Evolutionary conservation across 768 basidiomycete genomes (phyloP), one percentile per base, ranked within the genome.

Genomic region (Tulasnella sp.): DNA sequence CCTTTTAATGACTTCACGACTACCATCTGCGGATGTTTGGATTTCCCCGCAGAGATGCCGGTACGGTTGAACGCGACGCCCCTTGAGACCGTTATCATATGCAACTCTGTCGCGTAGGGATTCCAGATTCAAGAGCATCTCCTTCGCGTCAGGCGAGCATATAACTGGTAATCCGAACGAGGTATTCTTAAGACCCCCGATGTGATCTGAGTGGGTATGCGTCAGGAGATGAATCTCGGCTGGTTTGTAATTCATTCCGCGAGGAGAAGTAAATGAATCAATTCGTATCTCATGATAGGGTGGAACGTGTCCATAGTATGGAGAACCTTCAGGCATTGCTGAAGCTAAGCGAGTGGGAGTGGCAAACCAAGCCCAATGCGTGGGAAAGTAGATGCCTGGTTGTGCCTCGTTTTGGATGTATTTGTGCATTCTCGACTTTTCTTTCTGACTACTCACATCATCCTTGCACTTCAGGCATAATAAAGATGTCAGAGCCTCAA

Each of bases 171-270:
- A 76, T 2, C 74, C 77, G 60, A 92, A 91, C 0, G 78, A 80
- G 53, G 78, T 76, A 20, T 83, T 75, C 16, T 78, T 72, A 24
- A 95, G 72, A 3, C 92, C 90, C 37, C 65, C 66, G 46, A 89
- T 72, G 61, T 95, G 91, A 65, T 93, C 91, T 0, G 89, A 74
- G 65, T 93, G 92, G 0, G 89, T 85, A 61, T 95, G 90, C 0
- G 83, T 79, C 48, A 95, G 74, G n/a, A 95, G 74, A 62, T 87
- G 77, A 9, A 90, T 64, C 7, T 68, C 62, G 1, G 69, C 65
- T 3, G 58, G 46, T 13, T 40, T 22, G 45, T 48, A 41, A 19
- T 55, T 61, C 56, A 43, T 65, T 70, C 72, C 64, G 4, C 72
- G 69, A 7, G 67, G 50, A 37, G 65, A 59, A 53, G 70, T 58